Percentiles rank a stretch among this genome's conserved stretches.
phyloP scores from a whole-genome alignment of 805 yeast genomes.

The Hanseniaspora jakobsenii region DNA sequence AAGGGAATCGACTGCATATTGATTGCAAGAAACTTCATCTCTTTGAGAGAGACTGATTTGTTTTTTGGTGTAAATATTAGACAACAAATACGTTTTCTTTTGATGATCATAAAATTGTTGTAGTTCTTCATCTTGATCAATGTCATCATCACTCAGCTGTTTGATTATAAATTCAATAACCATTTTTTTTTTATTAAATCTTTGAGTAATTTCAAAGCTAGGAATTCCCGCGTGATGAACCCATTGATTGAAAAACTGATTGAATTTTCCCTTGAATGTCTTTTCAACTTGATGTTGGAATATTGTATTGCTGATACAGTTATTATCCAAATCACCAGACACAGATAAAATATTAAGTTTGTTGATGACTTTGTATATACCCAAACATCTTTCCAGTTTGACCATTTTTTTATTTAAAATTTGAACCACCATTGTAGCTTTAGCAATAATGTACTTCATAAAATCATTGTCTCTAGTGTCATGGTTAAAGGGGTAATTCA shows the following conservation, averaged over 20 bases:
- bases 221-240: conserved; percentile 83
- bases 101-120: no score
- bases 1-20: no score
- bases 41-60: no score
- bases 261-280: conserved; percentile 76
- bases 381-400: conserved; percentile 88
- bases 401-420: conserved; percentile 88
- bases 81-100: no score
- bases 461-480: conserved; percentile 33
- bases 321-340: conserved; percentile 78
- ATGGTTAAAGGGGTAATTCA: conserved; percentile 46
- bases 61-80: not conserved
- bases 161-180: conserved; percentile 88
- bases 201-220: conserved; percentile 72
- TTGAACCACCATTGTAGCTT: conserved; percentile 74
- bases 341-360: conserved; percentile 84
- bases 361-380: conserved; percentile 80
- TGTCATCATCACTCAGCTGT: conserved; percentile 67
- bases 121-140: conserved; percentile 23
- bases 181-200: conserved; percentile 87
- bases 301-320: conserved; percentile 3
- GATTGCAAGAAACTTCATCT: no score
- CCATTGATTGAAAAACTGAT: conserved; percentile 85
- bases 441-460: conserved; percentile 56
- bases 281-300: conserved; percentile 91